Conservation (phyloP, 176 grass and related monocot genomes). For the Chloris gayana region DNA sequence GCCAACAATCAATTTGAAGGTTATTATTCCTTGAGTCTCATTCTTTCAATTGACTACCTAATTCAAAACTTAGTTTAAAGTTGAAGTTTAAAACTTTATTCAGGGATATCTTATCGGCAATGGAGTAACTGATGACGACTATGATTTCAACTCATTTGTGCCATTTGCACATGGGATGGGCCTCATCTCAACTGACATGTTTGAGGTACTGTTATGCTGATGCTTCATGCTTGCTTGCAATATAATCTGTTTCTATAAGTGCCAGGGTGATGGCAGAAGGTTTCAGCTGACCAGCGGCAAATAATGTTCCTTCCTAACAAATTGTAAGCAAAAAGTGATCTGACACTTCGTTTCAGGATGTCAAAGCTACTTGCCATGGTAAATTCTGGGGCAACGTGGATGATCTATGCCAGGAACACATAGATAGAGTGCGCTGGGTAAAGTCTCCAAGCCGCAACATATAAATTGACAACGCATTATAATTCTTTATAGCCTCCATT, state of each 20-base stretch:
- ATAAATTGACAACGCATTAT: neutral
- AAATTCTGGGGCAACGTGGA: constrained; percentile 60
- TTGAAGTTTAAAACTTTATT: too few relatives aligned
- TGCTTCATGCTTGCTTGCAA: neutral
- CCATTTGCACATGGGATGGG: constrained; percentile 93
- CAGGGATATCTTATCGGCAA: constrained; percentile 51
- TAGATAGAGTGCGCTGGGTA: constrained; percentile 65
- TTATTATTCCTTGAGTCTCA: constrained; percentile 14
- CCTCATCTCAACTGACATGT: constrained; percentile 75
- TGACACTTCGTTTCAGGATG: constrained; percentile 56
- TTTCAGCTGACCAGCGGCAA: neutral
- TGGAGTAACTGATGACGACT: constrained; percentile 51
- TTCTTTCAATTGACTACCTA: neutral
- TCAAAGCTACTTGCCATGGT: constrained; percentile 54
- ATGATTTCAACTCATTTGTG: constrained; percentile 81
- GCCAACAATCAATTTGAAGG: constrained; percentile 84
- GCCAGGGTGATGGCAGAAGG: neutral
- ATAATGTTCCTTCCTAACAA: neutral
- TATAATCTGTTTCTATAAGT: neutral
- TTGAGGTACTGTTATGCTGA: constrained; percentile 41
- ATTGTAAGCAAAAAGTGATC: neutral
- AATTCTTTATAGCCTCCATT: neutral
- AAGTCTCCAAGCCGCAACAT: neutral
- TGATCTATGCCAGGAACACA: constrained; percentile 44
- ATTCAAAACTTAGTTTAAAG: too few relatives aligned